A percentile compares a stretch with the other conserved stretches of the same genome.
Conservation (phyloP, 345 rosid genomes). For the Euphorbia lathyris region DNA sequence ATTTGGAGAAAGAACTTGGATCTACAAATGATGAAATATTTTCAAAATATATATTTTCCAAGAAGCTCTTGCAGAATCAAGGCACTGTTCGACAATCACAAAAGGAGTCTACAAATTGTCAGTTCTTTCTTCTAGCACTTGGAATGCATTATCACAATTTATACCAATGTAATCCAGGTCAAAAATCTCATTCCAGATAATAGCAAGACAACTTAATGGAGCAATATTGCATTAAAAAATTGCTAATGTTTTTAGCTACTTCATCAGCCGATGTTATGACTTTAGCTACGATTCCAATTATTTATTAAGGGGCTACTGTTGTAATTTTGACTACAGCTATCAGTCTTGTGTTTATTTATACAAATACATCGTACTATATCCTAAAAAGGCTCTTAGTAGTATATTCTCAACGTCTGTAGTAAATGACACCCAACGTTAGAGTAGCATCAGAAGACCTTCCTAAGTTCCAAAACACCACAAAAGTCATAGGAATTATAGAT, state of each 20-base stretch:
- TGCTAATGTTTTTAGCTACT: too few species aligned
- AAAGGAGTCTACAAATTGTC: neutral
- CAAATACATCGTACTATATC: neutral
- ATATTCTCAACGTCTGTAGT: neutral
- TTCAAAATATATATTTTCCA: neutral
- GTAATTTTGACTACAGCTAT: neutral
- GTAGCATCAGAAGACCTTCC: neutral
- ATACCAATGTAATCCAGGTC: neutral
- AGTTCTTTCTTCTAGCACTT: too few species aligned
- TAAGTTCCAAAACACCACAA: neutral
- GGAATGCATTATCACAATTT: neutral
- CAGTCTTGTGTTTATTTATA: neutral
- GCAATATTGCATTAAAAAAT: neutral
- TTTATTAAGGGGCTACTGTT: neutral
- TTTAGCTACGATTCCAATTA: too few species aligned
- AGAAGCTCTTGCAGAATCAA: neutral
- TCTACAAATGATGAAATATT: neutral
- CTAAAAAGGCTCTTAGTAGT: neutral
- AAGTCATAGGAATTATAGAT: neutral
- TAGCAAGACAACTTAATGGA: neutral
- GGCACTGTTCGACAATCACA: neutral
- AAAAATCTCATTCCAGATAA: neutral
- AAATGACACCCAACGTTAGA: neutral
- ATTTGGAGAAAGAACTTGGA: neutral
- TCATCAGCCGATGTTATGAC: neutral